Evolutionary conservation across 1,284 basidiomycete genomes (phyloP).

Genomic region (Cryptococcus floricola): DNA sequence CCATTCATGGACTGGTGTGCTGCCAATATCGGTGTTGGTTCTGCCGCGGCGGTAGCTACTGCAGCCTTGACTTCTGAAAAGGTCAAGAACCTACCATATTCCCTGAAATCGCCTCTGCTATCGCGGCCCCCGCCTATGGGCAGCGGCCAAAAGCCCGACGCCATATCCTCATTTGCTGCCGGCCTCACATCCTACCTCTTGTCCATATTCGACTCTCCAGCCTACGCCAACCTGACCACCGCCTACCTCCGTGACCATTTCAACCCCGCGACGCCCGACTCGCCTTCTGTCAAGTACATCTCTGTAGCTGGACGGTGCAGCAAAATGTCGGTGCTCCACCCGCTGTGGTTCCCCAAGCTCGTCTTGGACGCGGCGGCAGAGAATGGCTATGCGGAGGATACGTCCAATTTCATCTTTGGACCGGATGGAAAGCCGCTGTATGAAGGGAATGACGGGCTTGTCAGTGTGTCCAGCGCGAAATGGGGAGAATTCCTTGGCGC

Average conservation of each 20-base stretch:
- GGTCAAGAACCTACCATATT: slow-evolving; percentile 43
- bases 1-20: slow-evolving; percentile 99
- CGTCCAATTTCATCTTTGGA: slow-evolving; percentile 21
- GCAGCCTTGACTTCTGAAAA: slow-evolving; percentile 22
- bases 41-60: slow-evolving; percentile 37
- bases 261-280: slow-evolving; percentile 86
- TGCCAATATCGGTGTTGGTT: slow-evolving; percentile 83
- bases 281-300: slow-evolving; percentile 82
- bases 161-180: slow-evolving; percentile 35
- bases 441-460: slow-evolving; percentile 93
- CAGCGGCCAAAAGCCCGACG: slow-evolving; percentile 11
- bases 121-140: slow-evolving; percentile 26
- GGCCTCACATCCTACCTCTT: slow-evolving; percentile 76
- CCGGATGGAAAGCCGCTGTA: slow-evolving; percentile 49
- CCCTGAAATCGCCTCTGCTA: slow-evolving; percentile 53
- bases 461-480: slow-evolving; percentile 79
- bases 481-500: slow-evolving; percentile 93
- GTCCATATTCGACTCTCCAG: slow-evolving; percentile 92
- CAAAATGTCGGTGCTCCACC: slow-evolving; percentile 76
- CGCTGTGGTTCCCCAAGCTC: slow-evolving; percentile 93
- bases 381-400: slow-evolving; percentile 56
- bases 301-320: slow-evolving; percentile 76
- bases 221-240: slow-evolving; percentile 92
- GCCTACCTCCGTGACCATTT: slow-evolving; percentile 78
- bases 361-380: slow-evolving; percentile 69